Evolutionary conservation across 805 yeast species (phyloP).

Genomic region (Sugiyamaella boreocaroliniensis): DNA sequence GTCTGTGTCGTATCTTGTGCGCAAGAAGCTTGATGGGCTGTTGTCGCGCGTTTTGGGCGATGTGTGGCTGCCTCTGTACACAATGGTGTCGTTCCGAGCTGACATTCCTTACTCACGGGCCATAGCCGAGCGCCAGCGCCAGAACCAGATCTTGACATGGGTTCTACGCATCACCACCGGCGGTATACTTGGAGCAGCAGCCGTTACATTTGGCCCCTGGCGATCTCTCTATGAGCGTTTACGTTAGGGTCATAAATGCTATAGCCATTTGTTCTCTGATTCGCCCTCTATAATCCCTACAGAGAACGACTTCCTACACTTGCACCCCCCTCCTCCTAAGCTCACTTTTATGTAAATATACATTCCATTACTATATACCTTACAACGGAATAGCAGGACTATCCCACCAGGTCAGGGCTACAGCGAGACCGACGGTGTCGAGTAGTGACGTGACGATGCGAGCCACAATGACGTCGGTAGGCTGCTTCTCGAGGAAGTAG

Average conservation of each 20-base stretch:
- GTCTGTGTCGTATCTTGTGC: slow-evolving; percentile 49
- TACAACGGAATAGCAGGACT: background rate
- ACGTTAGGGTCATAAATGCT: no score
- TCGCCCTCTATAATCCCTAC: background rate
- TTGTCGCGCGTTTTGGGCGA: slow-evolving; percentile 55
- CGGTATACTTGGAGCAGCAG: slow-evolving; percentile 3
- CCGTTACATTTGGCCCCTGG: slow-evolving; percentile 1
- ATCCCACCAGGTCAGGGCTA: slow-evolving; percentile 32
- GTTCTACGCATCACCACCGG: slow-evolving; percentile 5
- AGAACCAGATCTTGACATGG: slow-evolving; percentile 41
- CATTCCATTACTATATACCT: background rate
- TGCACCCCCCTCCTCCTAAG: background rate
- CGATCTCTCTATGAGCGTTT: background rate
- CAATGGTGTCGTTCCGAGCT: slow-evolving; percentile 85
- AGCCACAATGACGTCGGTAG: slow-evolving; percentile 31
- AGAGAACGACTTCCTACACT: no score
- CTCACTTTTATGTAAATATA: background rate
- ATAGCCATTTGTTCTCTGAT: no score
- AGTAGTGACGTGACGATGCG: slow-evolving; percentile 29
- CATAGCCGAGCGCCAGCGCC: slow-evolving; percentile 47
- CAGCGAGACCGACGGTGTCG: slow-evolving; percentile 38
- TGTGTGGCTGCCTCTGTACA: slow-evolving; percentile 76
- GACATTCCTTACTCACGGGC: slow-evolving; percentile 76
- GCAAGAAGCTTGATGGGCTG: slow-evolving; percentile 62
- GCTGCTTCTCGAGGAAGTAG: slow-evolving; percentile 31